Conservation (phyloP, 1,284 basidiomycete species). For the Laetiporus sulphureus region DNA sequence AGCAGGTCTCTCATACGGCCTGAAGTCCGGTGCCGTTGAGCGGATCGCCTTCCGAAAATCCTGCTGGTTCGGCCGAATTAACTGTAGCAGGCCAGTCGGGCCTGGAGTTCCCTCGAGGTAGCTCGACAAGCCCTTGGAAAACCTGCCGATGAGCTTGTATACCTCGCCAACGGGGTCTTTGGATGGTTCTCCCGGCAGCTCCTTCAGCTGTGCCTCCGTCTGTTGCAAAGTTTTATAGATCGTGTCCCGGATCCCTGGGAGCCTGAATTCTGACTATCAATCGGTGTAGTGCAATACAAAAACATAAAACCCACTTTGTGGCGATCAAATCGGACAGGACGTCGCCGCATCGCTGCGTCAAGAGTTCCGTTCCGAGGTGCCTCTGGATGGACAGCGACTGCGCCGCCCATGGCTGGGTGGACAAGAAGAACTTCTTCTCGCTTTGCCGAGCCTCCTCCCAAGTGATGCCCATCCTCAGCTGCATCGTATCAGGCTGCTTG, state of each 20-base stretch:
- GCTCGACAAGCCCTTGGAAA: slow-evolving; percentile 36
- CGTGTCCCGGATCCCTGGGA: slow-evolving; percentile 54
- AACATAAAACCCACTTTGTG: slow-evolving; percentile 22
- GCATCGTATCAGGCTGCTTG: slow-evolving; percentile 58
- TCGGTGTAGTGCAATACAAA: background rate
- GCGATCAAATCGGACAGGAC: slow-evolving; percentile 35
- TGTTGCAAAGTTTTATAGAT: slow-evolving; percentile 37
- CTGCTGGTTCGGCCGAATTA: slow-evolving; percentile 42
- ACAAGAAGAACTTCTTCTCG: slow-evolving; percentile 66
- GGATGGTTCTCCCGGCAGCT: slow-evolving; percentile 47
- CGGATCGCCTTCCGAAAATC: slow-evolving; percentile 42
- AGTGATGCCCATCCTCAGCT: slow-evolving; percentile 46
- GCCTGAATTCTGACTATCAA: slow-evolving; percentile 29
- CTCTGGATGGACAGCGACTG: slow-evolving; percentile 42
- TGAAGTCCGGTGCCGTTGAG: slow-evolving; percentile 44
- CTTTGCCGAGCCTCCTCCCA: slow-evolving; percentile 52
- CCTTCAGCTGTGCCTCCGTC: slow-evolving; percentile 29
- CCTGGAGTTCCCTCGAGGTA: slow-evolving; percentile 47
- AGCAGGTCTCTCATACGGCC: slow-evolving; percentile 22
- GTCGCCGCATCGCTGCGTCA: slow-evolving; percentile 35
- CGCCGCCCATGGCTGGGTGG: slow-evolving; percentile 47
- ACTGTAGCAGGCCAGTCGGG: slow-evolving; percentile 44
- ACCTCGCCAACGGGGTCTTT: slow-evolving; percentile 51
- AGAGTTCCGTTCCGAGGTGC: slow-evolving; percentile 46
- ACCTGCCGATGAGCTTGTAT: slow-evolving; percentile 36